These are phyloP conservation scores for Trichoderma sp. DNA, from an alignment of 2,329 filamentous ascomycete species.

Conservation along the genomic window DNA sequence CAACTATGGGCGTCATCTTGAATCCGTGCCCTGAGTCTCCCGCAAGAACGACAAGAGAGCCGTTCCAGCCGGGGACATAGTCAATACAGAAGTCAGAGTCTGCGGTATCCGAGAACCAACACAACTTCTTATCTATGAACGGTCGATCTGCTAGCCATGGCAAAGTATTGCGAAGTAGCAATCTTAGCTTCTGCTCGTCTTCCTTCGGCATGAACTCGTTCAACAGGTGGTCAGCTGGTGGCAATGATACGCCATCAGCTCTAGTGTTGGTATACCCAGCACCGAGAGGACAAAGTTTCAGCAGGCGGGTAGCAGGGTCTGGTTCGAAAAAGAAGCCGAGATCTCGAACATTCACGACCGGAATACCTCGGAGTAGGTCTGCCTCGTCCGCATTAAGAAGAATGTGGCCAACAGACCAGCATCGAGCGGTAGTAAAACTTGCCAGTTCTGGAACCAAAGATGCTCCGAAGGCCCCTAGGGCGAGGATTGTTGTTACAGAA, in stretches of 20 bases:
- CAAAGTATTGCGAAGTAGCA: too few relatives aligned
- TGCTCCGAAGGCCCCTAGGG: neutral
- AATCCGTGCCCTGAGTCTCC: neutral
- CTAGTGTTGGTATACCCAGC: too few relatives aligned
- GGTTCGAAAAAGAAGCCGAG: too few relatives aligned
- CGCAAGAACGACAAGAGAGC: neutral
- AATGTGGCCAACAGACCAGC: neutral
- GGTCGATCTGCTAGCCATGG: too few relatives aligned
- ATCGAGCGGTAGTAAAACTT: neutral
- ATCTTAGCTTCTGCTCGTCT: too few relatives aligned
- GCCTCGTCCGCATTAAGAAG: neutral
- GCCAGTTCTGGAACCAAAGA: neutral
- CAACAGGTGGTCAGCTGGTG: too few relatives aligned
- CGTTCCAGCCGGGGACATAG: neutral
- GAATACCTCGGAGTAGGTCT: neutral
- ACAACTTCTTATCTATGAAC: neutral
- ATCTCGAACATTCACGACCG: neutral
- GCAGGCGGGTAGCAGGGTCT: too few relatives aligned
- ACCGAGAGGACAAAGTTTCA: too few relatives aligned
- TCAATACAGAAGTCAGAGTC: neutral
- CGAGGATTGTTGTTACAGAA: too few relatives aligned
- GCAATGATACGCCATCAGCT: too few relatives aligned
- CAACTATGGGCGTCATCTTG: neutral
- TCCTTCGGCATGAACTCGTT: too few relatives aligned
- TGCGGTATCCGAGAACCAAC: neutral